phyloP scores from a whole-genome alignment of 2,329 filamentous ascomycete species.

The Ascochyta lentis region DNA sequence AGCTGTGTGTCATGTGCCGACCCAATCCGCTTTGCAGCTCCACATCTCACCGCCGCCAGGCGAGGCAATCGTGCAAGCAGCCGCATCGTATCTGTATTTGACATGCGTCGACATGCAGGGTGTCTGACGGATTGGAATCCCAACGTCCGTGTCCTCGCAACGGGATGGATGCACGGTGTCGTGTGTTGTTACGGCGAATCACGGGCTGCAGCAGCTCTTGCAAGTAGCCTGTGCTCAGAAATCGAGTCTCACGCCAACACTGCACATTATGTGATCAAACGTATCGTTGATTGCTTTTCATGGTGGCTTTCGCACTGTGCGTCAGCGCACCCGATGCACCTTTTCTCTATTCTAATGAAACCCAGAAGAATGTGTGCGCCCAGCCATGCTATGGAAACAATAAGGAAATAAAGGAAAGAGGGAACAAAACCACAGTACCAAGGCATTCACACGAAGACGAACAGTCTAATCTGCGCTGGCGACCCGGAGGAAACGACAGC shows the following conservation, averaged over 20 bases:
- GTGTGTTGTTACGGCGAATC: conserved; percentile 7
- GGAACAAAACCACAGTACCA: conserved; percentile 8
- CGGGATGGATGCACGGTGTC: conserved; percentile 9
- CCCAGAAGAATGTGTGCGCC: conserved; percentile 8
- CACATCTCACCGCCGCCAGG: conserved; percentile 14
- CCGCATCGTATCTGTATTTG: conserved; percentile 5
- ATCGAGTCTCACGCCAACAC: not conserved
- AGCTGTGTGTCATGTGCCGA: conserved; percentile 14
- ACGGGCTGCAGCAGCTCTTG: conserved; percentile 4
- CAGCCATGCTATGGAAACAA: conserved; percentile 17
- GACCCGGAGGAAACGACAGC: conserved; percentile 19
- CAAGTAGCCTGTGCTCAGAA: not conserved
- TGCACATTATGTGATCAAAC: conserved; percentile 14
- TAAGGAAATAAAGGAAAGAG: not conserved
- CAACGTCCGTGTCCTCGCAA: not conserved
- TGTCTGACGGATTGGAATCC: not conserved
- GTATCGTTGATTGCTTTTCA: conserved; percentile 24
- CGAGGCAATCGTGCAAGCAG: conserved; percentile 9
- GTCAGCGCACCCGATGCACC: conserved; percentile 14
- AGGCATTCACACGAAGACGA: conserved; percentile 20
- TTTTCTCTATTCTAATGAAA: conserved; percentile 19
- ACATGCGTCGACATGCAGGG: not conserved
- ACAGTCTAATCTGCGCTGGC: conserved; percentile 35
- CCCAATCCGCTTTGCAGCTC: conserved; percentile 15
- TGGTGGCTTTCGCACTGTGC: conserved; percentile 7